phyloP scores from a whole-genome alignment of 2,329 filamentous ascomycete species.

The Colletotrichum spaethianum region DNA sequence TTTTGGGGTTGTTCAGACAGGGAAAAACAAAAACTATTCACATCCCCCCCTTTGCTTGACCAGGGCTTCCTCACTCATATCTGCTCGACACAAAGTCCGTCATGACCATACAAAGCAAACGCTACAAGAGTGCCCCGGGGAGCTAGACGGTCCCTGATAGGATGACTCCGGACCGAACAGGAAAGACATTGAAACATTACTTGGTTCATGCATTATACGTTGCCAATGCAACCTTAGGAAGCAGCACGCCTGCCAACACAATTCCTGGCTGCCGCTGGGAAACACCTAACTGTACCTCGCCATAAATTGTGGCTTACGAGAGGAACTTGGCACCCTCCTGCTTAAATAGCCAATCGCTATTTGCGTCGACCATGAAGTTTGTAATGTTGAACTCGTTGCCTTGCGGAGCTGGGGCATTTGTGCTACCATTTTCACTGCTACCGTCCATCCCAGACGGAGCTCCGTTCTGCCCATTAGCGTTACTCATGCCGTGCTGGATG shows the following conservation, averaged over 20 bases:
- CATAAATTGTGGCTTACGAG: conserved; percentile 2
- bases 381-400: conserved; percentile 82
- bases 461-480: conserved; percentile 41
- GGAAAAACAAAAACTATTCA: background rate
- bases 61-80: background rate
- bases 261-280: background rate
- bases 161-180: background rate
- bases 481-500: conserved; percentile 41
- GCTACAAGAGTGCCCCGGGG: background rate
- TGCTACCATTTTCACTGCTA: conserved; percentile 44
- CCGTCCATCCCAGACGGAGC: conserved; percentile 41
- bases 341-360: conserved; percentile 82
- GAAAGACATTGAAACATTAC: background rate
- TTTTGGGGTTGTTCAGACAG: background rate
- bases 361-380: conserved; percentile 82
- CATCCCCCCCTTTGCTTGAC: background rate
- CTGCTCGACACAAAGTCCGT: background rate
- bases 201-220: background rate
- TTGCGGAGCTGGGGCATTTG: conserved; percentile 48
- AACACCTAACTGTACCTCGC: background rate
- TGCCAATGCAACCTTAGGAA: background rate
- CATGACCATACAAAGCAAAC: conserved; percentile 5
- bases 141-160: background rate
- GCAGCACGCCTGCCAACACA: conserved; percentile 7
- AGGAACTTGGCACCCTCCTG: conserved; percentile 54